A percentile compares a stretch with the other conserved stretches of the same genome.
phyloP scores from a whole-genome alignment of 169 alveolate species.

The Blepharisma undulans region DNA sequence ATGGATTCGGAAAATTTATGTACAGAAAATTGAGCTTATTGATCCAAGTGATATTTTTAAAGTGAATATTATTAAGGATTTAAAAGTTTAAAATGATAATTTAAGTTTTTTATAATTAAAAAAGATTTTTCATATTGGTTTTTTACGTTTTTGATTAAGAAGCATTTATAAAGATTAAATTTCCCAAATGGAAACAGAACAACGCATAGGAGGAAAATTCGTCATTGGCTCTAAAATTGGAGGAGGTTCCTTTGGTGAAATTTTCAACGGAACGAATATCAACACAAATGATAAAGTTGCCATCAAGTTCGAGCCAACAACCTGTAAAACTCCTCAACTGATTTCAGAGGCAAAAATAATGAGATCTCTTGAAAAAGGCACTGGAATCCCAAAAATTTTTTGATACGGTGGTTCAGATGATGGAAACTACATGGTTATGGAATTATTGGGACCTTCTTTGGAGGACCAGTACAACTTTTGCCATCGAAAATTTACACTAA shows the following conservation, averaged over 20 bases:
- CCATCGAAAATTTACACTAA: not conserved
- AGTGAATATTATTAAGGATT: not conserved
- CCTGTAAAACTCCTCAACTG: conserved; percentile 56
- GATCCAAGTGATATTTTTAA: not conserved
- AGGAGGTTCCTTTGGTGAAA: conserved; percentile 31
- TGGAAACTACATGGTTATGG: conserved; percentile 7
- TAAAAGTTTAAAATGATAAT: not conserved
- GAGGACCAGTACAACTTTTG: not conserved
- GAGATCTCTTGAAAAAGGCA: not conserved
- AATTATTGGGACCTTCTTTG: conserved; percentile 8
- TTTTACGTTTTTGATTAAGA: too few relatives aligned
- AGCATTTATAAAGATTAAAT: too few relatives aligned
- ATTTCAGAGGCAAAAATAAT: conserved; percentile 53
- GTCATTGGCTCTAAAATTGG: conserved; percentile 7
- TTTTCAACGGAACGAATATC: not conserved
- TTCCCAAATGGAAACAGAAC: not conserved
- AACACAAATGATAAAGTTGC: conserved; percentile 49
- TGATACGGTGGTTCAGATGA: conserved; percentile 56
- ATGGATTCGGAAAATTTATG: not conserved
- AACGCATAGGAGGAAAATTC: conserved; percentile 8
- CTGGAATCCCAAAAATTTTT: conserved; percentile 44
- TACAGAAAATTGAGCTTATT: not conserved
- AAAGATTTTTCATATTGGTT: too few relatives aligned
- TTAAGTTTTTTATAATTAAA: too few relatives aligned
- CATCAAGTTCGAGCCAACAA: conserved; percentile 53